Conservation (phyloP, 768 basidiomycete genomes). For the Phylloporus arenicola region DNA sequence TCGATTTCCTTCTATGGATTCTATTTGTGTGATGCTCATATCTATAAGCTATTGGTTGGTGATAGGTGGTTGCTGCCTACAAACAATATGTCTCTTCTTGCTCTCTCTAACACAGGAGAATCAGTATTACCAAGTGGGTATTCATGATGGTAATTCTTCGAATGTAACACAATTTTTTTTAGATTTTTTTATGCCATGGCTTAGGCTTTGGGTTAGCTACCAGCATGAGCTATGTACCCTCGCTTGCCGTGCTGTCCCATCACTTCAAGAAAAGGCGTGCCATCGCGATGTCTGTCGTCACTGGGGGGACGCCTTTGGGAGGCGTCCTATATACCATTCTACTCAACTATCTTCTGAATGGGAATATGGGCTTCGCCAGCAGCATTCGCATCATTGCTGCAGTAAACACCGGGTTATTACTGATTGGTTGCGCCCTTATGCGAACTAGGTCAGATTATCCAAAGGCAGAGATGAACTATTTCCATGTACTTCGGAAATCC, state of each 20-base stretch:
- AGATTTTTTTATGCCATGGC: constrained; percentile 35
- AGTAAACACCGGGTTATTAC: constrained; percentile 34
- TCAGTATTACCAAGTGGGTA: constrained; percentile 35
- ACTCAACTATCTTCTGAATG: constrained; percentile 25
- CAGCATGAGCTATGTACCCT: constrained; percentile 36
- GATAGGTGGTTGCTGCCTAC: constrained; percentile 40
- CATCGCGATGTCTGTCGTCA: constrained; percentile 38
- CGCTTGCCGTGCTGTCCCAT: constrained; percentile 41
- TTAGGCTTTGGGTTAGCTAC: constrained; percentile 44
- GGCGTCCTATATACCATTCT: constrained; percentile 19
- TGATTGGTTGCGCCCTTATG: constrained; percentile 32
- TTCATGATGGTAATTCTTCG: constrained; percentile 10
- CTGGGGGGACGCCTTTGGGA: constrained; percentile 33
- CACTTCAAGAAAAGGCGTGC: constrained; percentile 39
- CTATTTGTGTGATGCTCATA: background rate
- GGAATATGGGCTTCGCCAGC: constrained; percentile 33
- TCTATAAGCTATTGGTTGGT: constrained; percentile 37
- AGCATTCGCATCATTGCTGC: constrained; percentile 44
- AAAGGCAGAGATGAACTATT: constrained; percentile 9
- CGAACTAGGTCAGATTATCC: constrained; percentile 35
- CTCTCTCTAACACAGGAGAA: constrained; percentile 36
- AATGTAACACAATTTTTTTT: constrained; percentile 26
- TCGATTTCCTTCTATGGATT: background rate
- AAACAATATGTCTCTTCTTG: constrained; percentile 38
- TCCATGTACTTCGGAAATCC: constrained; percentile 15